Percentiles rank a stretch among this genome's conserved stretches.
Evolutionary conservation across 106 monocot genomes (phyloP).

Genomic region (Dendrobium chrysotoxum): DNA sequence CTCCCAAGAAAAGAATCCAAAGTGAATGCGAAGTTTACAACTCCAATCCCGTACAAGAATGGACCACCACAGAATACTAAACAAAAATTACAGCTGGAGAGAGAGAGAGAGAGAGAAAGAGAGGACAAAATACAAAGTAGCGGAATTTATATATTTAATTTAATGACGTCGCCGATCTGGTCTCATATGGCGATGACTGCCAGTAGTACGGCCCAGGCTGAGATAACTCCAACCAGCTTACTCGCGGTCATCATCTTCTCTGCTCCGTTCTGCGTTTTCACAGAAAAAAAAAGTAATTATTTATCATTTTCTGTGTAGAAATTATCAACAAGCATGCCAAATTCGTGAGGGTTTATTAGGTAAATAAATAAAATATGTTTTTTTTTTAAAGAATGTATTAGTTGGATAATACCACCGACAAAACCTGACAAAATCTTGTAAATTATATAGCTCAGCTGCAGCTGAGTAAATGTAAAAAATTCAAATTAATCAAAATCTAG

Average conservation of each 20-base stretch:
- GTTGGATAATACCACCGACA: no score
- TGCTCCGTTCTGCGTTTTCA: constrained; percentile 15
- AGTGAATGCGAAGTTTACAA: not conserved
- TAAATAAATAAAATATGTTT: no score
- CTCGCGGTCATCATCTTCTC: not conserved
- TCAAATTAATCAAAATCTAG: no score
- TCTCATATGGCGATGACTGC: not conserved
- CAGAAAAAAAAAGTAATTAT: no score
- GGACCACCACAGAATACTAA: not conserved
- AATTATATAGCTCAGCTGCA: no score
- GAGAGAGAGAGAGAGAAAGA: not conserved
- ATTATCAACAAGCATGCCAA: no score
- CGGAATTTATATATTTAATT: not conserved
- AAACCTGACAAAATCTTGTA: no score
- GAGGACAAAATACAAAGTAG: not conserved
- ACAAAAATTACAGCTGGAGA: not conserved
- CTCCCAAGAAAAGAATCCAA: not conserved
- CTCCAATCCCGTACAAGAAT: not conserved
- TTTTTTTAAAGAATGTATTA: no score
- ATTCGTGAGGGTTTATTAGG: no score
- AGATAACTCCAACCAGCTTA: constrained; percentile 6
- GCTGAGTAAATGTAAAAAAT: no score
- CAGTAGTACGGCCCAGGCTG: constrained; percentile 2
- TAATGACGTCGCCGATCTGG: not conserved
- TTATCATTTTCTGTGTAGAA: no score